Evolutionary conservation across 2,329 filamentous ascomycete species (phyloP).

Genomic region (Botryotinia globosa): DNA sequence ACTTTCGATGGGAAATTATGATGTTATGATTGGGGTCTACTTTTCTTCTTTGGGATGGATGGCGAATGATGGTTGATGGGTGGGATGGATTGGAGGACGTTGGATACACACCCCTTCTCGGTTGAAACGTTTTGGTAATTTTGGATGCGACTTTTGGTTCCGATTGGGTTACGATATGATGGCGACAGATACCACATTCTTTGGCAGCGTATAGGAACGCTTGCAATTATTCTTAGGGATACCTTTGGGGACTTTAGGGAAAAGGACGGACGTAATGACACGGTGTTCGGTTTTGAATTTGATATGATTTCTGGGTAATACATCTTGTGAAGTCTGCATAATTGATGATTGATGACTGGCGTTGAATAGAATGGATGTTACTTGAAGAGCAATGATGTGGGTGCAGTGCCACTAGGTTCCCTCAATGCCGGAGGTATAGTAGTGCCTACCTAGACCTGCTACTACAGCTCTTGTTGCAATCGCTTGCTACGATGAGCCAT

Average conservation of each 20-base stretch:
- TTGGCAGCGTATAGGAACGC: neutral
- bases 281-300: neutral
- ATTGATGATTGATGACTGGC: neutral
- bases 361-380: neutral
- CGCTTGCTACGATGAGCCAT: neutral
- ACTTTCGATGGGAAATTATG: neutral
- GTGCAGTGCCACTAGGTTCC: neutral
- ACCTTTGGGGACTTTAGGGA: no score
- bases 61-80: neutral
- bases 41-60: neutral
- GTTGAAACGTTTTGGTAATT: neutral
- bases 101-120: constrained; percentile 4
- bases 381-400: neutral
- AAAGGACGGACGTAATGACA: neutral
- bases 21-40: neutral
- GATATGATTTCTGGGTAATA: neutral
- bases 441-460: neutral
- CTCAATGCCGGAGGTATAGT: neutral
- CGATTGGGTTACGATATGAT: constrained; percentile 2
- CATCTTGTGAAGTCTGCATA: neutral
- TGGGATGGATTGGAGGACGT: neutral
- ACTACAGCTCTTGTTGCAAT: neutral
- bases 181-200: constrained; percentile 17
- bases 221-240: neutral
- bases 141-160: neutral